Conservation (phyloP, 2,329 filamentous ascomycete species). For the Aquanectria penicillioides region DNA sequence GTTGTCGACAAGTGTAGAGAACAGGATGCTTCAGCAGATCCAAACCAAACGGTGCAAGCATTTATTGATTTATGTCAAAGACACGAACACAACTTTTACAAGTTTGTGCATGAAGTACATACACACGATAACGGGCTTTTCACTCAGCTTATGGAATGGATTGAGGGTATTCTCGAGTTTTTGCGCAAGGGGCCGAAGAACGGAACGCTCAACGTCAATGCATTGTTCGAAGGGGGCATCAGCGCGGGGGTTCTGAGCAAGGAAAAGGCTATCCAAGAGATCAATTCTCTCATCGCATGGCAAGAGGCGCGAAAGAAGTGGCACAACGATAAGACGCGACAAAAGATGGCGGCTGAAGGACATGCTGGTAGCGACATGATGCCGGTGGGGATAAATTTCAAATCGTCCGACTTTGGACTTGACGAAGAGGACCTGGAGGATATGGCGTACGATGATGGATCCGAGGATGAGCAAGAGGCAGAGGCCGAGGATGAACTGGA, state of each 20-base stretch:
- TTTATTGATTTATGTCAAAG: constrained; percentile 97
- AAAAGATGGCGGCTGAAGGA: constrained; percentile 95
- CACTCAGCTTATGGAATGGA: constrained; percentile 95
- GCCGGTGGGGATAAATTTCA: constrained; percentile 71
- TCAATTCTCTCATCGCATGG: constrained; percentile 89
- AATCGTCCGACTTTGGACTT: constrained; percentile 87
- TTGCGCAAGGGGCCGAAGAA: constrained; percentile 85
- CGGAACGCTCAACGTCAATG: constrained; percentile 93
- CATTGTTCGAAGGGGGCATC: constrained; percentile 84
- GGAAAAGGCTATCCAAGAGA: constrained; percentile 78
- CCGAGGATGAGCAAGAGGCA: constrained; percentile 73
- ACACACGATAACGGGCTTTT: constrained; percentile 97
- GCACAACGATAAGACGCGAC: constrained; percentile 96
- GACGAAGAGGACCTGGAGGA: constrained; percentile 88
- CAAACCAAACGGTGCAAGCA: constrained; percentile 96
- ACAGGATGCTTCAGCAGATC: constrained; percentile 89
- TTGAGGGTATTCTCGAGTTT: constrained; percentile 95
- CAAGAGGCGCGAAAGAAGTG: constrained; percentile 96
- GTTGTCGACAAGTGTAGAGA: constrained; percentile 73
- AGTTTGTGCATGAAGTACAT: constrained; percentile 98
- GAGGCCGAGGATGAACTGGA: constrained; percentile 83
- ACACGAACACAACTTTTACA: constrained; percentile 98
- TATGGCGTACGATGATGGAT: constrained; percentile 80
- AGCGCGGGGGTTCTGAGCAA: constrained; percentile 75
- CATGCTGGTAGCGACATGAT: constrained; percentile 58